Base-by-base conservation (phyloP, 805 yeast species). In the Ogataea ganodermae region DNA sequence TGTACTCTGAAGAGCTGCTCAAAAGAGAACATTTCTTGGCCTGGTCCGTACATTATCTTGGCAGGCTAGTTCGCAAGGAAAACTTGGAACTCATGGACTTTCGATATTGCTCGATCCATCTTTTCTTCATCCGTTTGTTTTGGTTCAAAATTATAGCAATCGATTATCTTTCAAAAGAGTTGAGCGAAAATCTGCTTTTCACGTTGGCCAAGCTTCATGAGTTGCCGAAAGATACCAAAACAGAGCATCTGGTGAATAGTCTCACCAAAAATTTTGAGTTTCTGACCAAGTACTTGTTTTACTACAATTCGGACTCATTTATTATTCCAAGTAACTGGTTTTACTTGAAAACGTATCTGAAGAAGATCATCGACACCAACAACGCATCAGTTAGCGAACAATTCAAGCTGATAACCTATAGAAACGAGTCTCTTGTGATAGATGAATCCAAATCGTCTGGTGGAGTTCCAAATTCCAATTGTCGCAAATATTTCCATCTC, bases 381-480 rank as follows among this genome's bases (percentile, higher is more conserved):
- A 63, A 62, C 56, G 68, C 66, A 35, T 59, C 48, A 36, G 67
- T 58, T 45, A 63, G 49, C 20, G 79, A 77, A 35, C 85, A 81
- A 47, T 72, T 82, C 42, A 82, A 82, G 42, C 59, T 84, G 24
- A 78, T 85, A 4, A 76, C 81, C 42, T 83, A 81, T 57, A 68
- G 91, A 59, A 86, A 86, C 61, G 89, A 85, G 65, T 83, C 89
- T 2, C 68, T 86, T 44, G 81, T 83, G 75, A 70, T 81, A 38
- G 81, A 79, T 58, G 68, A 66, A 37, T 37, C 58, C 9, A 46
- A 48, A n/a, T 33, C 45, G 3, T 47, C 42, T 16, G 53, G 46
- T 24, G 41, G 39, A 4, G 57, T 49, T 37, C 36, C 50, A 9
- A 46, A 39, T 20, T 50, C 47, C 14, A 42, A 53, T 14, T 41